Conservation (phyloP, 202 grass and related monocot genomes). For the Zizania palustris region DNA sequence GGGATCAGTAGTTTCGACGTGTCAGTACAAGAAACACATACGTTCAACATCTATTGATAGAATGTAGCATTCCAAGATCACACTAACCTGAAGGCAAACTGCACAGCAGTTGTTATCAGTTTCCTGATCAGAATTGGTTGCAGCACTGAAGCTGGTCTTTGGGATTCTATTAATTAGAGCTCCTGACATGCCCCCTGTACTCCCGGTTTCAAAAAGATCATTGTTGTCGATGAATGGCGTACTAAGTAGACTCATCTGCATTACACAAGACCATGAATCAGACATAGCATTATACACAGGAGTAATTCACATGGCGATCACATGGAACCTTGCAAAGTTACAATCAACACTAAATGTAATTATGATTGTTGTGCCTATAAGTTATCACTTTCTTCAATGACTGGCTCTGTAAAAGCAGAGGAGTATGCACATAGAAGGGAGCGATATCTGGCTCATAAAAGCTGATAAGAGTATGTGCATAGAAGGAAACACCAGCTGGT, state of each 20-base stretch:
- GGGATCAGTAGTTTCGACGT: neutral
- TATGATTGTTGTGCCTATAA: neutral
- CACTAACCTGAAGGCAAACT: constrained; percentile 84
- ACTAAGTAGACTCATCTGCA: constrained; percentile 70
- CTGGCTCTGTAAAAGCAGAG: constrained; percentile 11
- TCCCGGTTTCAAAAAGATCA: constrained; percentile 73
- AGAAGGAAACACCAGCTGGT: neutral
- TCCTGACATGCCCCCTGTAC: constrained; percentile 54
- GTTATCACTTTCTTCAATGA: constrained; percentile 7
- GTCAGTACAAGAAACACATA: constrained; percentile 24
- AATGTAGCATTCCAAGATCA: constrained; percentile 15
- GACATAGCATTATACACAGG: constrained; percentile 5
- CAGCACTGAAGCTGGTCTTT: constrained; percentile 46
- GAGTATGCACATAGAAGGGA: constrained; percentile 19
- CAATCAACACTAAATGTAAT: constrained; percentile 29
- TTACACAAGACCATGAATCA: constrained; percentile 35
- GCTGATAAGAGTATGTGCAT: neutral
- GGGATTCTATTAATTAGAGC: constrained; percentile 64
- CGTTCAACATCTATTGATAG: neutral
- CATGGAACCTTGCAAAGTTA: constrained; percentile 19
- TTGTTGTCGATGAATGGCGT: constrained; percentile 66
- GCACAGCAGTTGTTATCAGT: constrained; percentile 66
- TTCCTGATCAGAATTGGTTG: constrained; percentile 43
- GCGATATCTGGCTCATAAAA: neutral
- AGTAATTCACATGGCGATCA: constrained; percentile 17